Conservation (phyloP, 352 stramenopile species). For the Aphanomyces invadans region DNA sequence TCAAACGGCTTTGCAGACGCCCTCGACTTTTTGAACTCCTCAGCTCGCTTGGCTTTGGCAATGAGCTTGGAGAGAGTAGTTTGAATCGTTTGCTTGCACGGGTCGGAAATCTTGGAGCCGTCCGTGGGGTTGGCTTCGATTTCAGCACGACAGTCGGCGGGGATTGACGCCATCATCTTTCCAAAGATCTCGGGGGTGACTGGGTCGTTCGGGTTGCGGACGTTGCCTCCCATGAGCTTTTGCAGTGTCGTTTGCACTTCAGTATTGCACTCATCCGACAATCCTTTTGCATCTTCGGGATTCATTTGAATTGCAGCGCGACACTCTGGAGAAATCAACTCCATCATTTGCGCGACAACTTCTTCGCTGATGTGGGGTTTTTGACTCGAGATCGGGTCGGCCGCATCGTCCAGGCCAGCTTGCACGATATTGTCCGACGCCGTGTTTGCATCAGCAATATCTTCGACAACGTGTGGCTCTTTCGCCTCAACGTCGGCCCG, state of each 20-base stretch:
- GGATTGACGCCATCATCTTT: conserved; percentile 65
- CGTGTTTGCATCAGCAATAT: neutral
- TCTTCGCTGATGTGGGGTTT: conserved; percentile 25
- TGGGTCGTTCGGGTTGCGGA: conserved; percentile 20
- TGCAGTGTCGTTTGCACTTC: conserved; percentile 33
- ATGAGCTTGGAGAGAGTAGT: conserved; percentile 59
- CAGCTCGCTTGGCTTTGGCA: conserved; percentile 25
- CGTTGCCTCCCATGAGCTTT: conserved; percentile 9
- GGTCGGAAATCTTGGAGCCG: conserved; percentile 50
- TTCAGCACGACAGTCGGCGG: conserved; percentile 60
- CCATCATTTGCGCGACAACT: conserved; percentile 53
- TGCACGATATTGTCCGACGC: neutral
- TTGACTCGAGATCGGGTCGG: neutral
- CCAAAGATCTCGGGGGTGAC: conserved; percentile 44
- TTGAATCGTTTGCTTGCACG: conserved; percentile 48
- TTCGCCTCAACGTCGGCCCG: neutral
- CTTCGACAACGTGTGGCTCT: neutral
- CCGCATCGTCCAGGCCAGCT: neutral
- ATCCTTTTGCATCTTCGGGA: conserved; percentile 44
- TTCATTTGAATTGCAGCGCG: conserved; percentile 62
- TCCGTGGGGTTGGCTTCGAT: conserved; percentile 62
- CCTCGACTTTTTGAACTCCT: conserved; percentile 25
- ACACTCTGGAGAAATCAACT: conserved; percentile 64
- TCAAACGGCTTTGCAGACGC: conserved; percentile 29
- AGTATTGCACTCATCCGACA: conserved; percentile 59